phyloP scores from a whole-genome alignment of 306 rosid genomes.

The Canavalia ensiformis region DNA sequence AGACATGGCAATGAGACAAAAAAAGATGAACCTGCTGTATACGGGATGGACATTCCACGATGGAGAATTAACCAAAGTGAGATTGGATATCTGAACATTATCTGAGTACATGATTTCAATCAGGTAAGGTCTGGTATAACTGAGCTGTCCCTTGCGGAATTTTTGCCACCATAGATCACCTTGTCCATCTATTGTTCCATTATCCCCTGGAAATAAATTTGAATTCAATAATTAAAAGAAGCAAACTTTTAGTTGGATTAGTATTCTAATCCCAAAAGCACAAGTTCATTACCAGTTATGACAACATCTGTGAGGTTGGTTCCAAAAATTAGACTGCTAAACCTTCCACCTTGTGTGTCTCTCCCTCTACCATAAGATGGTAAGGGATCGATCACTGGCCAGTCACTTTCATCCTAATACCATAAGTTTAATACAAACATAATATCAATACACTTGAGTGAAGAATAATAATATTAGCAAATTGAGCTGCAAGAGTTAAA shows the following conservation, averaged over 20 bases:
- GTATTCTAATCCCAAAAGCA: not conserved
- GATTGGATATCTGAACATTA: conserved; percentile 70
- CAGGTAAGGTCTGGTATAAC: conserved; percentile 76
- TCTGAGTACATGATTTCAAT: conserved; percentile 74
- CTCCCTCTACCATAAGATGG: conserved; percentile 84
- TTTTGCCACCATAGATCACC: conserved; percentile 86
- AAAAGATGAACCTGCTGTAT: conserved; percentile 66
- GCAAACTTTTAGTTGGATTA: not conserved
- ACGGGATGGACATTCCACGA: conserved; percentile 72
- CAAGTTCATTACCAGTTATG: conserved; percentile 64
- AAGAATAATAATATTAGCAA: conserved; percentile 32
- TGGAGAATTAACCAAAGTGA: conserved; percentile 74
- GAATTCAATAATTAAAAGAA: conserved; percentile 26
- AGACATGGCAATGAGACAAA: not conserved
- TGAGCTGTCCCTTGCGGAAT: conserved; percentile 59
- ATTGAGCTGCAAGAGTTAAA: not conserved
- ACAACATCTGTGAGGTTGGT: conserved; percentile 80
- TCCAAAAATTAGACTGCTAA: conserved; percentile 76
- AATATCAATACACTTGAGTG: not conserved
- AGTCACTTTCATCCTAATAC: conserved; percentile 72
- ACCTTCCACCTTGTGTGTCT: conserved; percentile 76
- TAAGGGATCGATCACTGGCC: conserved; percentile 78
- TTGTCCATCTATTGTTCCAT: conserved; percentile 86
- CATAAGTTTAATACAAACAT: not conserved
- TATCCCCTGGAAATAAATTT: conserved; percentile 61